Conservation (phyloP, 257 asterid species). For the Solanum pinnatisectum region DNA sequence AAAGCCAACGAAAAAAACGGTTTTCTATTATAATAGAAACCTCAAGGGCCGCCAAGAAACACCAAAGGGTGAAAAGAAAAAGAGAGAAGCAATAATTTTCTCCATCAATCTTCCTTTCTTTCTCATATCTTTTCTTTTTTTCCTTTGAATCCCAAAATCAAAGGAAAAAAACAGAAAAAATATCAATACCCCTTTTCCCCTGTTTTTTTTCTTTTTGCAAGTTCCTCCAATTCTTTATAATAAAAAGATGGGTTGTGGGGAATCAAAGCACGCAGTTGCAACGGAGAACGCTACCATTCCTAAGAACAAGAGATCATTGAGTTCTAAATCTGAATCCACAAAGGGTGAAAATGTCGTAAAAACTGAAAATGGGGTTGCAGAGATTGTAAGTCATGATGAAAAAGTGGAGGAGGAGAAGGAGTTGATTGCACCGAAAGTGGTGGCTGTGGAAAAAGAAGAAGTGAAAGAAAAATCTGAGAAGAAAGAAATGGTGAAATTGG, state of each 20-base stretch:
- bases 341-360: constrained; percentile 4
- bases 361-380: background rate
- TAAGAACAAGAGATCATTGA: constrained; percentile 33
- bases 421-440: background rate
- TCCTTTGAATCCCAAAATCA: background rate
- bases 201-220: background rate
- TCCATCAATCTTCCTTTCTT: constrained; percentile 13
- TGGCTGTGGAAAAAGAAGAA: background rate
- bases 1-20: constrained; percentile 20
- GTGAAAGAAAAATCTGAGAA: background rate
- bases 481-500: background rate
- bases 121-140: background rate
- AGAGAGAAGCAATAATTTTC: constrained; percentile 5
- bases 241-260: constrained; percentile 63
- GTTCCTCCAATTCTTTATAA: background rate
- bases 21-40: constrained; percentile 1
- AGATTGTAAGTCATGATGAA: background rate
- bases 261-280: constrained; percentile 83
- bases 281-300: constrained; percentile 39
- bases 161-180: background rate
- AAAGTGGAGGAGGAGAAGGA: constrained; percentile 2
- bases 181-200: background rate
- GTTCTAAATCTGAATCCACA: constrained; percentile 11
- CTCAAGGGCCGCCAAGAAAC: background rate
- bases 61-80: constrained; percentile 6